Evolutionary conservation across 2,329 filamentous ascomycete species (phyloP), one percentile per base, ranked within the genome.

Genomic region (Parastagonospora nodorum): DNA sequence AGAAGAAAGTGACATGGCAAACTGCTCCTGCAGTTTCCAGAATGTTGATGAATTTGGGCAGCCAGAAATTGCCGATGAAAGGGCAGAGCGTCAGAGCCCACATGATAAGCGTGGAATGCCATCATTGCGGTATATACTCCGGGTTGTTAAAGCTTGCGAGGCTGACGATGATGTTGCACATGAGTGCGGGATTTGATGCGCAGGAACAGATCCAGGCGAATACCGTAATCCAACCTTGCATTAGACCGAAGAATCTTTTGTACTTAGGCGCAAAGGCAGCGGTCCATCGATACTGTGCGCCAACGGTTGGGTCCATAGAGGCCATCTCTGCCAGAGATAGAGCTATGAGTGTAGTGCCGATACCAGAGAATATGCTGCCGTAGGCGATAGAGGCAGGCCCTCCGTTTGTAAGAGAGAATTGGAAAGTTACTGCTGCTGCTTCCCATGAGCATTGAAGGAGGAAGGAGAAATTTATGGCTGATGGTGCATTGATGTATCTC

Each of bases 211-310:
- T 63, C 74, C 74, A 76, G 2, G 71, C 74, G 9, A 75, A 65
- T 1, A 70, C 66, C 12, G 71, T 73, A 5, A 75, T 67, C 76
- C 76, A 77, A 16, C 63, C 64, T 53, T 68, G 64, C 53, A 68
- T 61, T 15, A 68, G 40, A 7, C 61, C 61, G 16, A 56, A 67
- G 44, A 68, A 68, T 16, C 57, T 31, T 19, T 61, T 59, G 33
- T 41, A 63, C 27, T 42, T 57, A 8, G 61, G 65, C 6, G 63
- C 64, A 43, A 64, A 63, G 4, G 48, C 53, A 10, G 63, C 57
- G 29, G 61, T 60, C 65, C 65, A 68, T 8, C 61, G 55, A 45
- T 68, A 67, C 42, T 67, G 66, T n/a, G 66, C 66, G 14, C 66
- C 66, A 14, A 67, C 62, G 7, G 58, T 64, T 3, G 64, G 66